These are phyloP conservation scores for Phialophora tarda DNA, from an alignment of 2,329 filamentous ascomycete genomes.

Conservation along the genomic window DNA sequence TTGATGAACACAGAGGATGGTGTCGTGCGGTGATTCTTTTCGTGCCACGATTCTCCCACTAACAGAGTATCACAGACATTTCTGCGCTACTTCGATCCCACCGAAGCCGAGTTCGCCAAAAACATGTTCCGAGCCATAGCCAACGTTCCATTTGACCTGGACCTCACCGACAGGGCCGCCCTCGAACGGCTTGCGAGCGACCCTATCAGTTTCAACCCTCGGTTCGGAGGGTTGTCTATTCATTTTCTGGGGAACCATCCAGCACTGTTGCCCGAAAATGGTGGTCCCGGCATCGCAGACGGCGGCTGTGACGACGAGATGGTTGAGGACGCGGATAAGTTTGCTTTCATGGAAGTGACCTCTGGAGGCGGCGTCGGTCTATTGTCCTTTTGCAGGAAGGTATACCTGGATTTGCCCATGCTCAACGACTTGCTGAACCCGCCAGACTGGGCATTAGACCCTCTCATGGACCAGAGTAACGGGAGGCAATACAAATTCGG, in stretches of 20 bases:
- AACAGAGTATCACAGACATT: background rate
- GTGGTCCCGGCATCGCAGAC: background rate
- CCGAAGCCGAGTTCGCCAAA: slow-evolving; percentile 1
- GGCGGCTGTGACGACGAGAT: background rate
- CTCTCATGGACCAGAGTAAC: background rate
- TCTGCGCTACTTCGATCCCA: slow-evolving; percentile 2
- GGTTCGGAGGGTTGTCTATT: background rate
- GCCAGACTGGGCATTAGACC: background rate
- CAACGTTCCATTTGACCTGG: background rate
- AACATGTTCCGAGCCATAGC: slow-evolving; percentile 2
- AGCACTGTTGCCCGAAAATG: background rate
- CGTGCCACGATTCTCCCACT: background rate
- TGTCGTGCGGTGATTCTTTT: background rate
- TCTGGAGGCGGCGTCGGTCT: background rate
- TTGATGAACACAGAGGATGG: background rate
- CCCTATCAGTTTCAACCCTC: background rate
- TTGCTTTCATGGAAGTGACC: background rate
- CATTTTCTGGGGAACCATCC: background rate
- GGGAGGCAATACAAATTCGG: background rate
- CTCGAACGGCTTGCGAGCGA: background rate
- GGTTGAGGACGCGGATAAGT: background rate
- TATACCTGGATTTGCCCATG: background rate
- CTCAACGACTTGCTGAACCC: background rate
- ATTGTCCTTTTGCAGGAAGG: background rate
- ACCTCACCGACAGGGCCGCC: background rate